These are phyloP conservation scores for Hydnomerulius pinastri DNA, from an alignment of 768 basidiomycete species.

Conservation along the genomic window DNA sequence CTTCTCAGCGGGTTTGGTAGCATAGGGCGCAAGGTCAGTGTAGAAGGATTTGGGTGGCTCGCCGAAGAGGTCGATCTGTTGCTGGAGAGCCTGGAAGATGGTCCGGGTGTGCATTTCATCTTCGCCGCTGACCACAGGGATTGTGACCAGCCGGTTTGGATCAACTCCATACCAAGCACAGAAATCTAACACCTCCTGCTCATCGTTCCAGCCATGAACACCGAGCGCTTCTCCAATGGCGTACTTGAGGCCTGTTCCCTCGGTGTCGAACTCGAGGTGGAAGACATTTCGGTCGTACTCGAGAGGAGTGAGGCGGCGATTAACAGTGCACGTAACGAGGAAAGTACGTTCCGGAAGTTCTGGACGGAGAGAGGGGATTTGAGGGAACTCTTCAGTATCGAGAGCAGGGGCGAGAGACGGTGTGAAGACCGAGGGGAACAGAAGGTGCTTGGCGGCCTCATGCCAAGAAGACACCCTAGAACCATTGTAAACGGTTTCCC, in stretches of 20 bases:
- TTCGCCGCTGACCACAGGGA: slow-evolving; percentile 69
- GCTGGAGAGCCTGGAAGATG: slow-evolving; percentile 92
- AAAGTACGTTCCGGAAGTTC: slow-evolving; percentile 88
- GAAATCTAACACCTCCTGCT: slow-evolving; percentile 83
- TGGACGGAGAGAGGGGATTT: slow-evolving; percentile 77
- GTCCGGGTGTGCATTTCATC: slow-evolving; percentile 86
- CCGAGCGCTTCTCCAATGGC: slow-evolving; percentile 96
- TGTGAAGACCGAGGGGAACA: slow-evolving; percentile 83
- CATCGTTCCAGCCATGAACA: slow-evolving; percentile 97
- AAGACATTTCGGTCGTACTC: slow-evolving; percentile 99
- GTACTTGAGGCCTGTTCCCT: slow-evolving; percentile 92
- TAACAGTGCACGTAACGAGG: slow-evolving; percentile 92
- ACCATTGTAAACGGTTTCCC: slow-evolving; percentile 60
- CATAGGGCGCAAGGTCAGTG: slow-evolving; percentile 78
- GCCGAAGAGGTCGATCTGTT: slow-evolving; percentile 96
- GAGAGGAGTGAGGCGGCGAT: slow-evolving; percentile 88
- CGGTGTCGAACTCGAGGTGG: slow-evolving; percentile 94
- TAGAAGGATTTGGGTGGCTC: slow-evolving; percentile 97
- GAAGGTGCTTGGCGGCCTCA: slow-evolving; percentile 81
- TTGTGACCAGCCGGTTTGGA: slow-evolving; percentile 74
- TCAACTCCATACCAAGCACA: slow-evolving; percentile 91
- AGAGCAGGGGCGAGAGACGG: slow-evolving; percentile 41
- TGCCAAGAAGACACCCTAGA: slow-evolving; percentile 74
- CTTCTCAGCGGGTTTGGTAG: slow-evolving; percentile 67
- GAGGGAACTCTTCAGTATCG: slow-evolving; percentile 46